phyloP scores from a whole-genome alignment of 2,329 filamentous ascomycete genomes.

The Pezicula carpinea region DNA sequence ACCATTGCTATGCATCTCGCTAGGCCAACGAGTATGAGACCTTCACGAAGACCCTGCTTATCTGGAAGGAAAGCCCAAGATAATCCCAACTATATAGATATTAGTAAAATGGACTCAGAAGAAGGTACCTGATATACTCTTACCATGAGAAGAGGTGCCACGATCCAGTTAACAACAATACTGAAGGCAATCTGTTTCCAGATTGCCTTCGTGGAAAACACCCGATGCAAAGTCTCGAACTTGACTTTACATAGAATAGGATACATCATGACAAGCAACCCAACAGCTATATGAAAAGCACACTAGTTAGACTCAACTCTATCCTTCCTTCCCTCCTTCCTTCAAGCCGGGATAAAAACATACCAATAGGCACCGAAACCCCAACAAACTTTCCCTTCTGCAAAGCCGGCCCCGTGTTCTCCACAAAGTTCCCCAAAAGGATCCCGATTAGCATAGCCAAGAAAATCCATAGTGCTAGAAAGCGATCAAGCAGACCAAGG shows the following conservation, averaged over 20 bases:
- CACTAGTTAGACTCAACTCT: not conserved
- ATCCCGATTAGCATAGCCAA: conserved; percentile 64
- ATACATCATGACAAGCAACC: conserved; percentile 89
- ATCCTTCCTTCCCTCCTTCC: not conserved
- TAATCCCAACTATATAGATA: conserved; percentile 42
- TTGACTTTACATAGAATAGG: conserved; percentile 84
- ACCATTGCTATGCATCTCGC: conserved; percentile 89
- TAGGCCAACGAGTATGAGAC: conserved; percentile 76
- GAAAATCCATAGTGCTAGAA: conserved; percentile 56
- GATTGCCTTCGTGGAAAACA: conserved; percentile 55
- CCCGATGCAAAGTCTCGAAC: conserved; percentile 67
- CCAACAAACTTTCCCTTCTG: conserved; percentile 59
- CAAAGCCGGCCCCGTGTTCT: conserved; percentile 46
- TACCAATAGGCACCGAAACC: conserved; percentile 59
- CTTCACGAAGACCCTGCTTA: conserved; percentile 51
- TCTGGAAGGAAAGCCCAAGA: conserved; percentile 66
- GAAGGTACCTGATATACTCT: not conserved
- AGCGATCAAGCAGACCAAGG: conserved; percentile 44
- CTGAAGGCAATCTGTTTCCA: conserved; percentile 81
- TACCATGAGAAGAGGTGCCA: conserved; percentile 75
- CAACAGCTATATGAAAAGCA: conserved; percentile 51
- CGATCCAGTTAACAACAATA: conserved; percentile 74
- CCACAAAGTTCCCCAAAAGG: conserved; percentile 58
- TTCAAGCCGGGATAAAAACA: conserved; percentile 14
- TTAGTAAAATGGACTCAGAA: not conserved